Base-by-base conservation (phyloP, 805 yeast genomes). In the Kodamaea jinghongensis region DNA sequence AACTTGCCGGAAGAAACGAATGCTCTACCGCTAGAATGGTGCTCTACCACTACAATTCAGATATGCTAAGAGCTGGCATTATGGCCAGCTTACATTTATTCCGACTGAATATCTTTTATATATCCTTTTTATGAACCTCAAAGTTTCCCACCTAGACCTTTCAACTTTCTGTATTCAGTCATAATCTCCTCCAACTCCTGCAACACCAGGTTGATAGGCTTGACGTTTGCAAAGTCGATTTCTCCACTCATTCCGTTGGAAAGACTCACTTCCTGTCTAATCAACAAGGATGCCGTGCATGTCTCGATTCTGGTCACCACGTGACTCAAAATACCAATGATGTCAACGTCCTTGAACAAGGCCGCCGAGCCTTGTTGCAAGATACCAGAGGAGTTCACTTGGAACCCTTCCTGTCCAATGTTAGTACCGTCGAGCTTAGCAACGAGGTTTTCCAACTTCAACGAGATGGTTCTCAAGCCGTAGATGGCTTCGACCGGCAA, bases 291-390 rank as follows among this genome's bases (percentile, higher is more conserved):
- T 7, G 64, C 57, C 11, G 77, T 76, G 43, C 77, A 68, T 38
- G 78, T 73, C 54, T 86, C 95, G 28, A 86, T 66, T 56, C 95
- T 71, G 0, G 89, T 77, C 10, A 83, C 75, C 17, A 82, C 61
- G 47, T 80, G 84, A 42, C 82, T 87, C 44, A 85, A 63, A 31
- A 82, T 67, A 4, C 73, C 65, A 29, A 79, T 58, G 28, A 81
- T 54, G 30, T 82, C 88, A 6, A 48, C 48, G 13, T 54, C 58
- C 17, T 56, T 53, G 41, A 58, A 54, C n/a, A 45, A 47, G 14
- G 46, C 36, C 44, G 44, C 42, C 43, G 50, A 38, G 34, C 42
- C 44, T 29, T 54, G 50, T 26, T 45, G 41, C 38, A 61, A 50
- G 17, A 50, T 51, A 3, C 52, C 57, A 1, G 64, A 58, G 1